Base-by-base conservation (phyloP, 192 early-diverging fungal species). In the Rhizophagus sp. region DNA sequence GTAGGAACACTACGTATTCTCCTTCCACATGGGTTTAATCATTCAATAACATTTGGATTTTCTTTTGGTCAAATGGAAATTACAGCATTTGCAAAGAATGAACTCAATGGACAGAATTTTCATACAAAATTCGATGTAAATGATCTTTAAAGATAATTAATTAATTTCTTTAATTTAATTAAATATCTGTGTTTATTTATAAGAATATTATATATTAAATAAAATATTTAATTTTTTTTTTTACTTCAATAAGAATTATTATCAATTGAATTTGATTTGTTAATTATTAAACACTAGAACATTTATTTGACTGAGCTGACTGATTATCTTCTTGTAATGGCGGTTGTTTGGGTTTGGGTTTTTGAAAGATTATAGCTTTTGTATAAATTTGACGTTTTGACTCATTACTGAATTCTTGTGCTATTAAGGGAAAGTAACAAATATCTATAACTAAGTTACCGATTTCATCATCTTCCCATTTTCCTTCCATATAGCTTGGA, bases 391-490 rank as follows among this genome's bases (percentile, higher is more conserved):
- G 30, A 19, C 67, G 67, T 39, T 69, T 69, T n/a, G 34, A 69
- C 5, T 34, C 17, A 69, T 69, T 22, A 41, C 36, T 69, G 2
- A 73, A 52, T 12, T 73, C 50, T 47, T 24, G 41, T 73, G 22
- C 44, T 49, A 73, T 73, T 57, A 65, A 11, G 22, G 76, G 76
- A 25, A 78, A 78, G 15, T 24, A 78, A 67, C 76, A 72, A 72
- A 72, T 27, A 24, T 72, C 70, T 12, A 72, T 47, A 25, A 27
- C 11, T 2, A 47, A 10, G 9, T 72, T 11, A 49, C 52, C 44
- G 12, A 49, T 72, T 25, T 52, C 70, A 3, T 72, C 44, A 25
- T 44, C n/a, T 13, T 44, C 11, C n/a, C 70, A 44, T 24, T 25
- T n/a, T 24, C 22, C 70, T 27, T 72, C 34, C 70, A 75, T 75